A percentile compares a stretch with the other conserved stretches of the same genome.
phyloP scores from a whole-genome alignment of 306 rosid genomes.

The Castanea sativa region DNA sequence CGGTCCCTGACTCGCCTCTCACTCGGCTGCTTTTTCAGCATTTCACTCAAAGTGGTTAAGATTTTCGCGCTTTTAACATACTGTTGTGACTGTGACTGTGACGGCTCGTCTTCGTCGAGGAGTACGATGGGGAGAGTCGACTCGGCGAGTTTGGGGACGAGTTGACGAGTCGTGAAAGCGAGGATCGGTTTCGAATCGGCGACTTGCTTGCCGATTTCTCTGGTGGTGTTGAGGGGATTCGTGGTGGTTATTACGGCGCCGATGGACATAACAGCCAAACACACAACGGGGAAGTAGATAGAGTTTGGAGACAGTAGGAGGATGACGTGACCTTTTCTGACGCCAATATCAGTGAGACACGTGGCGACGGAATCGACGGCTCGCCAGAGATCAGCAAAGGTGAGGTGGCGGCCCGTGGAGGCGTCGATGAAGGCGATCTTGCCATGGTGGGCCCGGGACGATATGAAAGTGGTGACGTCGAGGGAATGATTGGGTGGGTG shows the following conservation, averaged over 20 bases:
- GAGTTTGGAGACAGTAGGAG: slow-evolving; percentile 85
- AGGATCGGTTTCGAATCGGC: slow-evolving; percentile 65
- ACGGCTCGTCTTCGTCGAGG: slow-evolving; percentile 30
- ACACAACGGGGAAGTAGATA: slow-evolving; percentile 69
- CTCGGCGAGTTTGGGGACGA: slow-evolving; percentile 50
- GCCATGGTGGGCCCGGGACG: slow-evolving; percentile 73
- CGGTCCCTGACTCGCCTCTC: slow-evolving; percentile 35
- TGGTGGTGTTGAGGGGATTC: slow-evolving; percentile 78
- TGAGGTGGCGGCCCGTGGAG: slow-evolving; percentile 62
- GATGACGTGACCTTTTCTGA: slow-evolving; percentile 71
- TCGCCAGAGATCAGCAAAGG: slow-evolving; percentile 61
- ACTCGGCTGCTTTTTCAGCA: slow-evolving; percentile 46
- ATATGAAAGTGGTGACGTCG: slow-evolving; percentile 75
- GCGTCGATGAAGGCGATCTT: slow-evolving; percentile 75
- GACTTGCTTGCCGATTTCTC: slow-evolving; percentile 78
- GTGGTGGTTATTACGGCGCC: slow-evolving; percentile 91
- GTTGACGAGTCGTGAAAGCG: slow-evolving; percentile 64
- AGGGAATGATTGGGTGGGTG: slow-evolving; percentile 55
- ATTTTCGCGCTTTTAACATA: background rate
- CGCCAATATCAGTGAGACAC: slow-evolving; percentile 58
- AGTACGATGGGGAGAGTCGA: slow-evolving; percentile 54
- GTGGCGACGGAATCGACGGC: slow-evolving; percentile 56
- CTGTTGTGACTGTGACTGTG: background rate
- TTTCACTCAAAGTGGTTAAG: slow-evolving; percentile 29
- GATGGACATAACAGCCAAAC: slow-evolving; percentile 84